phyloP scores from a whole-genome alignment of 805 yeast species.

The Candida morakotiae region DNA sequence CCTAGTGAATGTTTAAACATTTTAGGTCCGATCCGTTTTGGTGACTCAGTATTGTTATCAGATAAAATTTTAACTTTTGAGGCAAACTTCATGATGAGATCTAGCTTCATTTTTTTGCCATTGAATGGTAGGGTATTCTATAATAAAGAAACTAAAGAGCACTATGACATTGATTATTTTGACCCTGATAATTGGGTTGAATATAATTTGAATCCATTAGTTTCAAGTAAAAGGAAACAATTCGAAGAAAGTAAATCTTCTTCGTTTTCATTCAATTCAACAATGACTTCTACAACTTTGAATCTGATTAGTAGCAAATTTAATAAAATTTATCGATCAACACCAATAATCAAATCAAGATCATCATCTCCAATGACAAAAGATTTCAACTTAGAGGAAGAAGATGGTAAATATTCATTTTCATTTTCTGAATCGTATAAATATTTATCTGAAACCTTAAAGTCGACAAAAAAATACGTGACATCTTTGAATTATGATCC shows the following conservation, averaged over 20 bases:
- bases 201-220: conserved; percentile 72
- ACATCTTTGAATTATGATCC: conserved; percentile 53
- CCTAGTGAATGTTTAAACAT: conserved; percentile 85
- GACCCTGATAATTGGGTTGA: conserved; percentile 79
- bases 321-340: conserved; percentile 18
- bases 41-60: conserved; percentile 74
- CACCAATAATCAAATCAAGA: conserved; percentile 13
- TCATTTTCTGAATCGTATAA: conserved; percentile 57
- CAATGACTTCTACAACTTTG: conserved; percentile 18
- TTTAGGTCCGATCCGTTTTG: conserved; percentile 78
- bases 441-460: conserved; percentile 61
- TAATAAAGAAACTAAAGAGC: conserved; percentile 54
- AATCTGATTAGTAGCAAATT: conserved; percentile 25
- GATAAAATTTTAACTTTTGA: conserved; percentile 74
- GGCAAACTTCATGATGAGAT: conserved; percentile 84
- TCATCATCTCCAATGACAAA: conserved; percentile 2
- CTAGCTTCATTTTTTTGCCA: conserved; percentile 77
- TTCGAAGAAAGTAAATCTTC: conserved; percentile 1
- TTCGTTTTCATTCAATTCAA: conserved; percentile 7
- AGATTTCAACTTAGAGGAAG: conserved; percentile 7
- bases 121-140: conserved; percentile 69
- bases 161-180: conserved; percentile 67
- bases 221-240: conserved; percentile 35
- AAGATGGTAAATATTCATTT: conserved; percentile 16
- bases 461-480: conserved; percentile 54